Conservation (phyloP, 2,329 filamentous ascomycete species). For the Tolypocladium amazonense region DNA sequence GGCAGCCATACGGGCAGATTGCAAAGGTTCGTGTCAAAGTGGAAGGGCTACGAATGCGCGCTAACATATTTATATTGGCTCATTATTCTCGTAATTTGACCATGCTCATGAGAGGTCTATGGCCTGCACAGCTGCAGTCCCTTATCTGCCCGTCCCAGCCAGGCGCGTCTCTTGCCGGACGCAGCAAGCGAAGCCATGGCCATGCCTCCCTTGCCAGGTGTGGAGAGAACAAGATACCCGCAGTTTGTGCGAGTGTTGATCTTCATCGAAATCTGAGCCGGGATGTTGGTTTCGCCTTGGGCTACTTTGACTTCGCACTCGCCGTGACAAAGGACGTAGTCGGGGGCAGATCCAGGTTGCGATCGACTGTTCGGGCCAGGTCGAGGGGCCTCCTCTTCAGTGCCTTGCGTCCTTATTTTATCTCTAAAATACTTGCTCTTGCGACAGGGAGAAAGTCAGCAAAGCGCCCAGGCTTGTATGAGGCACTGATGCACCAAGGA, state of each 20-base stretch:
- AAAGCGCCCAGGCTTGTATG: neutral
- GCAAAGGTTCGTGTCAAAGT: neutral
- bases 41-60: neutral
- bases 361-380: neutral
- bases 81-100: neutral
- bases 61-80: neutral
- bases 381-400: neutral
- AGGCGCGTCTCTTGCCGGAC: neutral
- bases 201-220: conserved; percentile 1
- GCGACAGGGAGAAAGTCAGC: neutral
- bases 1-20: too few species aligned
- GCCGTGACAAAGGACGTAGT: conserved; percentile 9
- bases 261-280: conserved; percentile 8
- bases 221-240: conserved; percentile 10
- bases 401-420: neutral
- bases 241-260: conserved; percentile 5
- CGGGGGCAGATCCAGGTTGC: neutral
- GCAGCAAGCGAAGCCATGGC: neutral
- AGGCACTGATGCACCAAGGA: neutral
- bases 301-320: conserved; percentile 7
- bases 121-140: neutral
- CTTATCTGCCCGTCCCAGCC: neutral
- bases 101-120: neutral
- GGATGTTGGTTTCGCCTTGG: conserved; percentile 1
- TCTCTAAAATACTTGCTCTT: neutral